Base-by-base conservation (phyloP, 192 early-diverging fungal genomes). In the Rhizophagus clarus region DNA sequence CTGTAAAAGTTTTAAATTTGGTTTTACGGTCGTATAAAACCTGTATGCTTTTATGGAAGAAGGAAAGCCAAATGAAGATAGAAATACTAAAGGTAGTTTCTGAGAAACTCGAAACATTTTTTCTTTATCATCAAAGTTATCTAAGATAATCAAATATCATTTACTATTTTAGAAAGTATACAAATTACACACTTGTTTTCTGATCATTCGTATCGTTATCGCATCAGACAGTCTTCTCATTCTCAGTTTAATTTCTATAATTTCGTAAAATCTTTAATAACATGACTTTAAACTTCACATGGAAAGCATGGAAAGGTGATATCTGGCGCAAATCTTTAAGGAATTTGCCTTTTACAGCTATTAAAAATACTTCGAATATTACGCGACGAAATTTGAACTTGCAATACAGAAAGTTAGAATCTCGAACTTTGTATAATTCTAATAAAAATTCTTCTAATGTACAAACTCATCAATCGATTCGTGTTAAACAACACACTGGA, bases 1-100 rank as follows among this genome's bases (percentile, higher is more conserved):
- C 32, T 92, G 90, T 22, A 97, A 86, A 37, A 93, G 87, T 45
- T 77, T 32, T 77, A 77, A 45, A 47, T 66, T 29, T 17, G 63
- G 40, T 77, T 77, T 77, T 20, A 70, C n/a, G 11, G 31, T 56
- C n/a, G 51, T 22, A 20, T 56, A 56, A n/a, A 14, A 12, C 2
- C 42, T 45, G 12, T n/a, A 22, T 22, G 51, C 51, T 22, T 4
- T 56, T 56, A 5, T 22, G 20, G 20, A 17, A 56, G 17, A 56
- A 56, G 15, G 1, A 17, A 56, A 56, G 1, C 51, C 6, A 22
- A 5, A 56, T 20, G 20, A 6, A 22, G 51, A 22, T 56, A 56
- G 20, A 22, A 22, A 56, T 56, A 4, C 6, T 22, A 22, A 20
- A 56, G 51, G 4, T 4, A 56, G 17, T 22, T 56, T 56, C n/a